phyloP scores from a whole-genome alignment of 352 stramenopile species.

The Phytophthora pinifolia region DNA sequence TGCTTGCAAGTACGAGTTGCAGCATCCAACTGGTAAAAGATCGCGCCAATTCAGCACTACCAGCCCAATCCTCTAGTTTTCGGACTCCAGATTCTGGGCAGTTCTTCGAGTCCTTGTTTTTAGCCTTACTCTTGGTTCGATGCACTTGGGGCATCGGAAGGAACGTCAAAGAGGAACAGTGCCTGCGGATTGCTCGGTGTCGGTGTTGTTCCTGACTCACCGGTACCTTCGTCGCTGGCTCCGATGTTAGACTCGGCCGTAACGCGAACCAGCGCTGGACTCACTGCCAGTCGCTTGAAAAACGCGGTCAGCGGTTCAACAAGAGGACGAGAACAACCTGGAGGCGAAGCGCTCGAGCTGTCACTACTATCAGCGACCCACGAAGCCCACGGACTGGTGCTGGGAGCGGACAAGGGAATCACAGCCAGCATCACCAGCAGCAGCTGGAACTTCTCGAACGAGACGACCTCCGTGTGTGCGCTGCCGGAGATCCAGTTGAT shows the following conservation, averaged over 20 bases:
- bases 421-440: conserved; percentile 40
- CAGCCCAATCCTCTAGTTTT: too few species aligned
- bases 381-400: conserved; percentile 12
- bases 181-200: conserved; percentile 10
- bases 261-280: conserved; percentile 34
- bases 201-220: conserved; percentile 3
- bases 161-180: conserved; percentile 11
- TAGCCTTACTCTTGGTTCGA: conserved; percentile 12
- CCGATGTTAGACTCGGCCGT: conserved; percentile 15
- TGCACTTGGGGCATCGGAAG: not conserved
- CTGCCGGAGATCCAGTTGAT: conserved; percentile 71
- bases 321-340: conserved; percentile 12
- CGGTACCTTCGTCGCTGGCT: conserved; percentile 8
- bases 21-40: too few species aligned
- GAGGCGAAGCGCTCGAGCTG: conserved; percentile 1
- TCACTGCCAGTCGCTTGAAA: conserved; percentile 28
- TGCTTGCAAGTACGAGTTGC: too few species aligned
- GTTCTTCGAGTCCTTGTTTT: too few species aligned
- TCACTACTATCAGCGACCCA: conserved; percentile 10
- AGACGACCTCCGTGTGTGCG: conserved; percentile 63
- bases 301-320: conserved; percentile 24
- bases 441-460: conserved; percentile 69
- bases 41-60: too few species aligned
- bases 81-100: too few species aligned
- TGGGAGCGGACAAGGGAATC: conserved; percentile 21